phyloP scores from a whole-genome alignment of 1,284 basidiomycete genomes.

The Pseudomicrostroma phylloplanum region DNA sequence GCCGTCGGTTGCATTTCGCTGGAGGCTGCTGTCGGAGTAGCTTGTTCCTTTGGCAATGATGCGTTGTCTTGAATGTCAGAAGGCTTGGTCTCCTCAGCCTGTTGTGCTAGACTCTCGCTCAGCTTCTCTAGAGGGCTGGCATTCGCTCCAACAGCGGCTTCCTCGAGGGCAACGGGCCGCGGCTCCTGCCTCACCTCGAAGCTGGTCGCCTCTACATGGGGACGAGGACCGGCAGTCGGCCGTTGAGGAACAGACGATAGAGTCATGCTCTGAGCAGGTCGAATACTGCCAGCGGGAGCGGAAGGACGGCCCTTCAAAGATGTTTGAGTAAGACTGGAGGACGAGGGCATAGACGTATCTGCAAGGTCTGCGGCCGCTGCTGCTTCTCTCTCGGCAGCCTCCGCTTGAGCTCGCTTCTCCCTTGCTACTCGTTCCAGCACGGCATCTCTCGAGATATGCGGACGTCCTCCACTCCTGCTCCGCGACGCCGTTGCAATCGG shows the following conservation, averaged over 20 bases:
- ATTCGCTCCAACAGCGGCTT: neutral
- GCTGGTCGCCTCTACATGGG: neutral
- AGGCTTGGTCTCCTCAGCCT: too few species aligned
- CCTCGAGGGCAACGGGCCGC: neutral
- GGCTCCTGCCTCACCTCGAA: constrained; percentile 1
- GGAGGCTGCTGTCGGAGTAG: too few species aligned
- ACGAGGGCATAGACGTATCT: neutral
- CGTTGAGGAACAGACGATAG: too few species aligned
- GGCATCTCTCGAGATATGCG: constrained; percentile 46
- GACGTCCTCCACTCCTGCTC: constrained; percentile 23
- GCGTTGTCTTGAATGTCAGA: too few species aligned
- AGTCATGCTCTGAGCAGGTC: neutral
- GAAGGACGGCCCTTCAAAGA: neutral
- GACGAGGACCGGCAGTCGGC: neutral
- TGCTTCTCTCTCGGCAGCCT: constrained; percentile 11
- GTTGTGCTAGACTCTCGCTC: too few species aligned
- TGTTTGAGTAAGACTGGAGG: neutral
- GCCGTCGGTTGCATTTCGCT: too few species aligned
- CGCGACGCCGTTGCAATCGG: neutral
- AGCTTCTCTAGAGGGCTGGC: constrained; percentile 1
- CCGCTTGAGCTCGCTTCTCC: constrained; percentile 26
- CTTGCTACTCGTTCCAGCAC: constrained; percentile 41
- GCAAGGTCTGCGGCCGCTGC: neutral
- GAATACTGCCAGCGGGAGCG: neutral
- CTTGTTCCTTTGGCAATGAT: too few species aligned